Evolutionary conservation across 805 yeast genomes (phyloP).

Genomic region (Barnettozyma pratensis): DNA sequence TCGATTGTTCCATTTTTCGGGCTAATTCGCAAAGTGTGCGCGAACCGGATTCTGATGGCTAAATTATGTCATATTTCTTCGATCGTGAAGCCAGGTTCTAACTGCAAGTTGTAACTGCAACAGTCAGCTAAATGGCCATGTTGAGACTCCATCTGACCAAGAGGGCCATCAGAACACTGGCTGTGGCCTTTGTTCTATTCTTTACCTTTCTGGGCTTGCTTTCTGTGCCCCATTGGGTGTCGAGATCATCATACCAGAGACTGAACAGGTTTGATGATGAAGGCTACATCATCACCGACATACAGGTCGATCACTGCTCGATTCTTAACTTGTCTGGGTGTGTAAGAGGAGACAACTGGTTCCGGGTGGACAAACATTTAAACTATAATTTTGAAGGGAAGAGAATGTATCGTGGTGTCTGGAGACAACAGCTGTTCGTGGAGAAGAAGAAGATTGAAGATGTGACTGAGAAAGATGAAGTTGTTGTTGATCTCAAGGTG

Average conservation of each 20-base stretch:
- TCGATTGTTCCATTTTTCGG: neutral
- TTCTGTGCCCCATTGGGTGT: neutral
- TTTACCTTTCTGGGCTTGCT: neutral
- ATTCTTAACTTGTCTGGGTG: slow-evolving; percentile 4
- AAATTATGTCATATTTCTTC: neutral
- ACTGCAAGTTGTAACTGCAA: neutral
- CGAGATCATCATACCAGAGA: too few species aligned
- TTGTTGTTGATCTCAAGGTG: neutral
- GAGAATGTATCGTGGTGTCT: slow-evolving; percentile 1
- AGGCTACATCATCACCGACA: neutral
- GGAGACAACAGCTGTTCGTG: slow-evolving; percentile 10
- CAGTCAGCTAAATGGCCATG: too few species aligned
- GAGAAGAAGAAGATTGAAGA: slow-evolving; percentile 3
- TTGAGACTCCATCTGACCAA: neutral
- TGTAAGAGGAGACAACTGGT: slow-evolving; percentile 7
- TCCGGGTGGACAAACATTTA: slow-evolving; percentile 9
- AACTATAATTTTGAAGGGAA: slow-evolving; percentile 8
- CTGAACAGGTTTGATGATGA: neutral
- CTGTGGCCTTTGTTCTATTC: neutral
- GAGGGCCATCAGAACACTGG: neutral
- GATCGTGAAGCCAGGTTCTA: neutral
- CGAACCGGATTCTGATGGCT: neutral
- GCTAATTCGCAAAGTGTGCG: neutral
- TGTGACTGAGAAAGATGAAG: slow-evolving; percentile 2
- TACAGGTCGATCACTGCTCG: slow-evolving; percentile 4